Percentiles rank a stretch among this genome's conserved stretches.
These are phyloP conservation scores for Mycogone perniciosa DNA, from an alignment of 2,329 filamentous ascomycete genomes.

Conservation along the genomic window DNA sequence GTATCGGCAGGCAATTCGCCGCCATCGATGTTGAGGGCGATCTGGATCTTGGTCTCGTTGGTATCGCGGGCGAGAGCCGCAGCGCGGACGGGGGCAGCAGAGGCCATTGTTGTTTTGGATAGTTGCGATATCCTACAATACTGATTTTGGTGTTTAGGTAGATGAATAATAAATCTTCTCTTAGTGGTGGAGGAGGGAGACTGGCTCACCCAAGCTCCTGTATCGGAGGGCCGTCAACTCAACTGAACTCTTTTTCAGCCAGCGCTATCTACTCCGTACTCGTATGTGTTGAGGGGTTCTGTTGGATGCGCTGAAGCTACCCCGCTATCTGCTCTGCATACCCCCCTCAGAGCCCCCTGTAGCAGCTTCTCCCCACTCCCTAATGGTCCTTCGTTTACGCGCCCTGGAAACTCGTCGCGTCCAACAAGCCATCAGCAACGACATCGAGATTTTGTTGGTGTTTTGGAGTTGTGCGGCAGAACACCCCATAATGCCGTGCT, in stretches of 20 bases:
- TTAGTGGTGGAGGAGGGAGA: background rate
- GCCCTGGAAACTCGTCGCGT: background rate
- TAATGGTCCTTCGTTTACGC: slow-evolving; percentile 3
- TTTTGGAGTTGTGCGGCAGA: background rate
- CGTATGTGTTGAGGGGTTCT: slow-evolving; percentile 6
- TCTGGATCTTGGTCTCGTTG: slow-evolving; percentile 95
- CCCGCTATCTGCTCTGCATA: slow-evolving; percentile 23
- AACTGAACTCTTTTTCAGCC: background rate
- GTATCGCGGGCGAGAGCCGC: slow-evolving; percentile 80
- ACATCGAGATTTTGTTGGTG: background rate
- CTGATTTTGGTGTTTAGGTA: background rate
- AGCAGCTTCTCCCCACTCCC: slow-evolving; percentile 15
- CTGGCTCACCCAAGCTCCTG: slow-evolving; percentile 9
- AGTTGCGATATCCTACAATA: background rate
- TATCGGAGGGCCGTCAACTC: background rate
- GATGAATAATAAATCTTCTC: background rate
- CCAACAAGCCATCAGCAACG: background rate
- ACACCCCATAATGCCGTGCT: background rate
- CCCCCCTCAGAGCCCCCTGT: slow-evolving; percentile 22
- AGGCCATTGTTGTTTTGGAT: slow-evolving; percentile 1
- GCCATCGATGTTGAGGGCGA: slow-evolving; percentile 89
- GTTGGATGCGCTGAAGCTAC: slow-evolving; percentile 20
- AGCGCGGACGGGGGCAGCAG: slow-evolving; percentile 3
- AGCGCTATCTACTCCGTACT: no score
- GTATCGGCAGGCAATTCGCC: slow-evolving; percentile 65